A percentile compares a stretch with the other conserved stretches of the same genome.
Evolutionary conservation across 2,329 filamentous ascomycete species (phyloP).

Genomic region (Rhexocercosporidium sp.): DNA sequence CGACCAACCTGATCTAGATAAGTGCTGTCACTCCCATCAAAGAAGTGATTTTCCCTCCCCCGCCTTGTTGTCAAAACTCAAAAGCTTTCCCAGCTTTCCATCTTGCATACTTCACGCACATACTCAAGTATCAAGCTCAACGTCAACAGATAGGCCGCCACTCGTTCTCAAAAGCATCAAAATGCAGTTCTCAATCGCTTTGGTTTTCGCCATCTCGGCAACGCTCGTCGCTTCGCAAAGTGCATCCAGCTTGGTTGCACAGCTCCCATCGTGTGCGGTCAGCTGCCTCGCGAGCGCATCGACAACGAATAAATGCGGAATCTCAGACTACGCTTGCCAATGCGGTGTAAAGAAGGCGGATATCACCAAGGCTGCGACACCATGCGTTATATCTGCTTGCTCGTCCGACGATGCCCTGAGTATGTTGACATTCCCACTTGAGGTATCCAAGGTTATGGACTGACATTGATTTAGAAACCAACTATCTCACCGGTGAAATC

Average conservation of each 20-base stretch:
- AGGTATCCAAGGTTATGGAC: neutral
- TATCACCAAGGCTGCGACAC: slow-evolving; percentile 29
- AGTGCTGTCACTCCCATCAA: neutral
- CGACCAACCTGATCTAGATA: slow-evolving; percentile 1
- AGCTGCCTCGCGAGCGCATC: slow-evolving; percentile 30
- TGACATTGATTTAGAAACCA: neutral
- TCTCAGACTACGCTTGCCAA: slow-evolving; percentile 34
- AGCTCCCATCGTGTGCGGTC: slow-evolving; percentile 34
- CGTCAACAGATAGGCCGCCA: slow-evolving; percentile 1
- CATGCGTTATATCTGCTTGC: slow-evolving; percentile 34
- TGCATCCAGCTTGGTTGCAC: slow-evolving; percentile 22
- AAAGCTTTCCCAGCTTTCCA: neutral
- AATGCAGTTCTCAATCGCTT: slow-evolving; percentile 28
- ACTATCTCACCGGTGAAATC: neutral
- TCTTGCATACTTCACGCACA: slow-evolving; percentile 7
- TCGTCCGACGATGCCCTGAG: slow-evolving; percentile 29
- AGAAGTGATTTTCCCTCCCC: neutral
- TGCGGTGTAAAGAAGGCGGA: slow-evolving; percentile 29
- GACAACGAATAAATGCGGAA: slow-evolving; percentile 26
- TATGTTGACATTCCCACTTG: slow-evolving; percentile 22
- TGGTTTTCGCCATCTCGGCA: slow-evolving; percentile 17
- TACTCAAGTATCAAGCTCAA: neutral
- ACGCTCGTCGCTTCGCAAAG: slow-evolving; percentile 31
- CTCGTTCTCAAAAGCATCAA: slow-evolving; percentile 3
- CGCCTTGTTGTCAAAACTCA: neutral